A percentile compares a stretch with the other conserved stretches of the same genome.
Evolutionary conservation across 768 basidiomycete species (phyloP).

Genomic region (Coprinopsis sp.): DNA sequence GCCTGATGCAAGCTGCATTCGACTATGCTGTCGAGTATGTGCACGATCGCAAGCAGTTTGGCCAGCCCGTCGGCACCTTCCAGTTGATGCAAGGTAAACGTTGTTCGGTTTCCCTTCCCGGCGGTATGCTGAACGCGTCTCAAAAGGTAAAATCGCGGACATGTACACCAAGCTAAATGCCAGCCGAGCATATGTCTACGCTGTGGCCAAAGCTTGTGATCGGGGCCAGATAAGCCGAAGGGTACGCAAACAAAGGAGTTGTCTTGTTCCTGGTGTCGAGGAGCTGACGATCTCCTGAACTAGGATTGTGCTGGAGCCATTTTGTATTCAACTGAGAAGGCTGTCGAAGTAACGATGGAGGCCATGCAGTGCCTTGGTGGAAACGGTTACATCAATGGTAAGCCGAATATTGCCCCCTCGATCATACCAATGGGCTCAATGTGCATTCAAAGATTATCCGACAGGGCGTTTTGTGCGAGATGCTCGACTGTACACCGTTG

Average conservation of each 20-base stretch:
- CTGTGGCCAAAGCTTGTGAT: conserved; percentile 88
- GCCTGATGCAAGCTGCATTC: conserved; percentile 92
- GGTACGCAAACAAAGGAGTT: conserved; percentile 40
- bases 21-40: conserved; percentile 85
- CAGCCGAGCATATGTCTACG: conserved; percentile 87
- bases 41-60: conserved; percentile 93
- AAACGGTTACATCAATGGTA: conserved; percentile 94
- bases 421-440: conserved; percentile 5
- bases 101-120: conserved; percentile 7
- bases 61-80: conserved; percentile 81
- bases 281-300: conserved; percentile 1
- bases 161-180: conserved; percentile 95
- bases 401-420: conserved; percentile 6
- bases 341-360: conserved; percentile 86
- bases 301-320: conserved; percentile 97
- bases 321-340: conserved; percentile 87
- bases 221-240: conserved; percentile 68
- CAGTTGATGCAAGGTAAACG: conserved; percentile 89
- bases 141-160: conserved; percentile 73
- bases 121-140: conserved; percentile 3
- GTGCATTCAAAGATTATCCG: conserved; percentile 65
- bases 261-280: neutral
- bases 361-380: conserved; percentile 93
- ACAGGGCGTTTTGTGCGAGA: conserved; percentile 85
- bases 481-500: conserved; percentile 85